Percentiles rank a stretch among this genome's conserved stretches.
Conservation (phyloP, 495 filamentous ascomycete species). For the Xylaria flabelliformis region DNA sequence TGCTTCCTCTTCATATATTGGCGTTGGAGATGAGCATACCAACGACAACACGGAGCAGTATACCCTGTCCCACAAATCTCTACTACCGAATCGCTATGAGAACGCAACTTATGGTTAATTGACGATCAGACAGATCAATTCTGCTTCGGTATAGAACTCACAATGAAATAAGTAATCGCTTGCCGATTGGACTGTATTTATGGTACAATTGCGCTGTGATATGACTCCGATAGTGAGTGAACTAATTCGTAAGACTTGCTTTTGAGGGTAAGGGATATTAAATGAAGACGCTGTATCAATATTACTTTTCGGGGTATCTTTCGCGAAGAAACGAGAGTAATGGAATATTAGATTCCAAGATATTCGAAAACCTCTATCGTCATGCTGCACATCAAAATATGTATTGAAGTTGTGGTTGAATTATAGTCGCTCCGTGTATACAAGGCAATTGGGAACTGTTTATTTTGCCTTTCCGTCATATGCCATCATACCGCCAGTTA, state of each 20-base stretch:
- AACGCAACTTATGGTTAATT: background rate
- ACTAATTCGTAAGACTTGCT: background rate
- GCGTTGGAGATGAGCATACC: background rate
- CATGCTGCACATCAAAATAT: conserved; percentile 7
- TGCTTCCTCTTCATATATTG: conserved; percentile 1
- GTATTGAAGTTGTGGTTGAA: background rate
- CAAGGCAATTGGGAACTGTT: conserved; percentile 2
- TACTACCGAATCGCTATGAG: background rate
- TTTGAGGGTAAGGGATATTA: background rate
- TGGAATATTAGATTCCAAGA: background rate
- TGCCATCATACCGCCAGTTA: background rate
- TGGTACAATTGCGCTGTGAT: background rate
- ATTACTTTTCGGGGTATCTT: background rate
- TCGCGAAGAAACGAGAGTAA: conserved; percentile 9
- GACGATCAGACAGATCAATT: background rate
- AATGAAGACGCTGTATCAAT: background rate
- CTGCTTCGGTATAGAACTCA: background rate
- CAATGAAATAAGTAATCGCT: background rate
- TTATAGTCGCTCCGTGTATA: background rate
- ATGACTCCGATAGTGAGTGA: background rate
- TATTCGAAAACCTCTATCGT: background rate
- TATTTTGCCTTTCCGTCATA: background rate
- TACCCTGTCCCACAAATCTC: conserved; percentile 2
- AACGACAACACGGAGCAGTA: background rate
- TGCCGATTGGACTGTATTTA: background rate